Conservation (phyloP, 257 asterid species). For the Misopates orontium region DNA sequence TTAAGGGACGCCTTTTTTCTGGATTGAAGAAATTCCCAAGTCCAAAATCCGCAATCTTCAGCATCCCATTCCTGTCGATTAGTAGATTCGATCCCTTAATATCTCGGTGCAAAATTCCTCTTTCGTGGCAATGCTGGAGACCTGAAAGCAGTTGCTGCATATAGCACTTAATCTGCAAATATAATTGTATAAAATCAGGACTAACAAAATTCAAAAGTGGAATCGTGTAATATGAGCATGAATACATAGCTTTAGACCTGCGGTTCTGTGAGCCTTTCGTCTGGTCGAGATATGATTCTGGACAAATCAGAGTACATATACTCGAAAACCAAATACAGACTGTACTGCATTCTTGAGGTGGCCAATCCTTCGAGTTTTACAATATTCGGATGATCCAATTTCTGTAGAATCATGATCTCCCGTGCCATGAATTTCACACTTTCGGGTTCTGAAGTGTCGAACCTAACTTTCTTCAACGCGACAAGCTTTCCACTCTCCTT, state of each 20-base stretch:
- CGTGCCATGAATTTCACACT: constrained; percentile 91
- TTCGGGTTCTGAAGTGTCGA: constrained; percentile 80
- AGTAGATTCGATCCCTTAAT: constrained; percentile 81
- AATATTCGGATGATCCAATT: constrained; percentile 75
- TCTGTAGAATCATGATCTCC: constrained; percentile 65
- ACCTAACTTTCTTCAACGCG: constrained; percentile 77
- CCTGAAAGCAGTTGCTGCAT: constrained; percentile 74
- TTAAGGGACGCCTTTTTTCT: constrained; percentile 52
- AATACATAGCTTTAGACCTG: constrained; percentile 44
- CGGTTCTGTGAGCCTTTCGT: constrained; percentile 65
- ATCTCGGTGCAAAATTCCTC: constrained; percentile 76
- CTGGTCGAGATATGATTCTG: constrained; percentile 52
- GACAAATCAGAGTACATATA: constrained; percentile 70
- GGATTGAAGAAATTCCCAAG: constrained; percentile 56
- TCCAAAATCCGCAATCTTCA: constrained; percentile 82
- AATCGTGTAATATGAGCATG: neutral
- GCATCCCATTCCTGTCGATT: constrained; percentile 66
- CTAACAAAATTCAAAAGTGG: neutral
- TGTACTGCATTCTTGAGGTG: constrained; percentile 90
- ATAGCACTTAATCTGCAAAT: constrained; percentile 65
- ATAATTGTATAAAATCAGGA: neutral
- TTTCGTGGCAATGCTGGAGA: constrained; percentile 80
- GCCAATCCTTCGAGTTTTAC: constrained; percentile 83
- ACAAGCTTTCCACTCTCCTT: constrained; percentile 60
- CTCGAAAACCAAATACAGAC: constrained; percentile 74